Conservation (phyloP, 2,329 filamentous ascomycete species). For the Coleophoma cylindrospora region DNA sequence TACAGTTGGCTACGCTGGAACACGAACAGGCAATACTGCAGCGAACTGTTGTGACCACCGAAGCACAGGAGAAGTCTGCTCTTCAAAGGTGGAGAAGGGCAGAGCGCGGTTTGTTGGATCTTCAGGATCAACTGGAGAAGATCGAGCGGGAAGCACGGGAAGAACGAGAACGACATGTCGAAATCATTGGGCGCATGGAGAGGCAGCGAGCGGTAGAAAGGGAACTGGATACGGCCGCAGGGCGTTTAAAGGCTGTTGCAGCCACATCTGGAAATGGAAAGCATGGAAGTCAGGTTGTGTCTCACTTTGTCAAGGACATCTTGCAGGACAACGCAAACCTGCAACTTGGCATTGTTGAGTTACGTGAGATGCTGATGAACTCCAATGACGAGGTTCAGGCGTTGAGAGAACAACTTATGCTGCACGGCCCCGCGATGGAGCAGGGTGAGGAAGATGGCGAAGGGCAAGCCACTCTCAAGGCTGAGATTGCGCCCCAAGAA, state of each 20-base stretch:
- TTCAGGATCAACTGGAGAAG: constrained; percentile 83
- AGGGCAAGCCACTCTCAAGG: constrained; percentile 53
- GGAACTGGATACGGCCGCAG: constrained; percentile 74
- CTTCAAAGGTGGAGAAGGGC: constrained; percentile 81
- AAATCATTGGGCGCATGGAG: constrained; percentile 80
- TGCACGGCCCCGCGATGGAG: constrained; percentile 65
- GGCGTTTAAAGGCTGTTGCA: constrained; percentile 73
- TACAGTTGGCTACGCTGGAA: constrained; percentile 74
- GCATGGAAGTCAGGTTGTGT: constrained; percentile 68
- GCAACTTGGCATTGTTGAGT: constrained; percentile 84
- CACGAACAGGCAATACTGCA: constrained; percentile 73
- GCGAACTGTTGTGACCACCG: constrained; percentile 57
- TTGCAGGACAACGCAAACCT: constrained; percentile 92
- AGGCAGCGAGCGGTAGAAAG: constrained; percentile 76
- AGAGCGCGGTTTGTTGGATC: constrained; percentile 68
- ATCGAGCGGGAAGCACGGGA: constrained; percentile 81
- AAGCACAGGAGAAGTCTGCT: constrained; percentile 73
- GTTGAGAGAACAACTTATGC: constrained; percentile 73
- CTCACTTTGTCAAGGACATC: constrained; percentile 92
- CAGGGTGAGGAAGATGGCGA: constrained; percentile 24
- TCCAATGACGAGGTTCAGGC: constrained; percentile 93
- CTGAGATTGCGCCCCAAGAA: constrained; percentile 60
- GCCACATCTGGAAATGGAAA: constrained; percentile 52
- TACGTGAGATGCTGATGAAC: constrained; percentile 83
- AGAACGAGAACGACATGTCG: constrained; percentile 75